Evolutionary conservation across 169 alveolate genomes (phyloP).

Genomic region (Theileria parva): DNA sequence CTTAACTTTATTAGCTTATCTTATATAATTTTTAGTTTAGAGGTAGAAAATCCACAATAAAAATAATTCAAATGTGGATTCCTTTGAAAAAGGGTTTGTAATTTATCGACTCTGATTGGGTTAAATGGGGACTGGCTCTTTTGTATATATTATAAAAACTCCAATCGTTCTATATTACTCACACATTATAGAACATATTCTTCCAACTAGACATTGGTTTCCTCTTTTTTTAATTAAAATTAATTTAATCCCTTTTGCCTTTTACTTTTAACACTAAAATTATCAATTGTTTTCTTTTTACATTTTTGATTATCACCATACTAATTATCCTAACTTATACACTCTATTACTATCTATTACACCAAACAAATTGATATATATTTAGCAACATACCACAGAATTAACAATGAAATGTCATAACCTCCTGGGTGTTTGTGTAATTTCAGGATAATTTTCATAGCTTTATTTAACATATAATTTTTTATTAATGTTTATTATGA

Average conservation of each 20-base stretch:
- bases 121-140: conserved; percentile 11
- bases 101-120: background rate
- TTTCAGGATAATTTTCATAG: background rate
- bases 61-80: background rate
- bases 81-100: background rate
- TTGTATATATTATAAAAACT: background rate
- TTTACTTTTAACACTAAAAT: background rate
- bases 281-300: background rate
- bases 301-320: background rate
- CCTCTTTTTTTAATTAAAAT: background rate
- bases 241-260: background rate
- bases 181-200: background rate
- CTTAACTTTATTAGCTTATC: background rate
- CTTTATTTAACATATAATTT: background rate
- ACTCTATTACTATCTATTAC: background rate
- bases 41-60: background rate
- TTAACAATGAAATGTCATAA: background rate
- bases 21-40: conserved; percentile 1
- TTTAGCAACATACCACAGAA: background rate
- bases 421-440: background rate
- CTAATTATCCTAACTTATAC: background rate
- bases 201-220: background rate
- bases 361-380: background rate
- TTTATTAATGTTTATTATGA: background rate
- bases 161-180: background rate